Conservation (phyloP, 2,329 filamentous ascomycete genomes). For the Xylaria multiplex region DNA sequence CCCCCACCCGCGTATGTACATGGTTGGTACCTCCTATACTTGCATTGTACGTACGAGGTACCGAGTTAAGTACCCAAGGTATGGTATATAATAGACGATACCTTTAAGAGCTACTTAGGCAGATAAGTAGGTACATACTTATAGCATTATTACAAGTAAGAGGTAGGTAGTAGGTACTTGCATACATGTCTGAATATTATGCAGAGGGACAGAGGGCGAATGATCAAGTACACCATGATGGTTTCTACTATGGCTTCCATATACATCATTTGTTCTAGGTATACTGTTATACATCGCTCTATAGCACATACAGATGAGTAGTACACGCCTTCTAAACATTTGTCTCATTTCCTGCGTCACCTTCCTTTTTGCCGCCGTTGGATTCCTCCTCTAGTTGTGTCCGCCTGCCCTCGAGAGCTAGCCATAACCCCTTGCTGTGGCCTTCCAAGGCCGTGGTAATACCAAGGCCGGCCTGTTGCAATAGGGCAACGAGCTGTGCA, state of each 20-base stretch:
- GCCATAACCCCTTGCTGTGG: conserved; percentile 82
- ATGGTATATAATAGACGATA: no score
- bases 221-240: not conserved
- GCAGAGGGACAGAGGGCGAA: not conserved
- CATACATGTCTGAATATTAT: not conserved
- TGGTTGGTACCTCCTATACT: no score
- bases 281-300: conserved; percentile 36
- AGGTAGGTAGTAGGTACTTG: no score
- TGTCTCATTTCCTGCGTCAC: conserved; percentile 43
- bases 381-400: conserved; percentile 81
- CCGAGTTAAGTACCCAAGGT: no score
- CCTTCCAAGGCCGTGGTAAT: conserved; percentile 83
- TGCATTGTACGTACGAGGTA: no score
- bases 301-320: conserved; percentile 20
- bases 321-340: conserved; percentile 44
- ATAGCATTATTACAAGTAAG: no score
- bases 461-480: conserved; percentile 82
- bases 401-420: conserved; percentile 85
- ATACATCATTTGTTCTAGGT: conserved; percentile 28
- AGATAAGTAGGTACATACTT: no score
- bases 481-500: conserved; percentile 80
- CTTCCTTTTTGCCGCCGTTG: conserved; percentile 49
- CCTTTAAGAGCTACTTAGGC: no score
- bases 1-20: no score
- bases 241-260: conserved; percentile 10